Base-by-base conservation (phyloP, 257 asterid species). In the Przewalskia tangutica region DNA sequence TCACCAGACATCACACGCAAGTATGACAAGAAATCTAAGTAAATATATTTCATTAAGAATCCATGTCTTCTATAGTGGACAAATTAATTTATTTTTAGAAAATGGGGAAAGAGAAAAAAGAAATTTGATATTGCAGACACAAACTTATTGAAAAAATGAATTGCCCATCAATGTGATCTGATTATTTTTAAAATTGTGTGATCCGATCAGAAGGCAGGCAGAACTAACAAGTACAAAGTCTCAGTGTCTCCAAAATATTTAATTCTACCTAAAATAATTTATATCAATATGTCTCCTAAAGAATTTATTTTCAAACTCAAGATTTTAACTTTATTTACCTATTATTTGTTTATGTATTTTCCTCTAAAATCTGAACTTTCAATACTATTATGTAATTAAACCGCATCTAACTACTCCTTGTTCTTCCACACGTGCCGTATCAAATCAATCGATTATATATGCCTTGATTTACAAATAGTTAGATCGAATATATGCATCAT, bases 121-220 rank as follows among this genome's bases (percentile, higher is more conserved):
- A 58, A 40, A 6, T 3, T n/a, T 58, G 8, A 10, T 38, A 59
- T n/a, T 27, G 0, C 4, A 2, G 42, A 38, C 20, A 40, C 54
- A 40, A 79, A 38, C 56, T 59, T 59, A 46, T 58, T 59, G 6
- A 23, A 27, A 55, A 58, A 55, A 42, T 10, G 67, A 60, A 56
- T 34, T 80, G 80, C 82, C 80, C 86, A 77, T 77, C 85, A 60
- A 27, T 27, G 32, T 27, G 32, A 27, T 27, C 42, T 78, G 64
- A 23, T 44, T 81, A 23, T 23, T 44, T 5, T 34, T 65, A 11
- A 44, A 81, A 81, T 20, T 79, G 20, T 81, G 67, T 62, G 85
- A 86, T 86, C 85, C 75, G 86, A 86, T 86, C 86, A 51, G 80
- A 80, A 76, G 83, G 86, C 77, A 66, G 83, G 68, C 53, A n/a